Percentiles rank a stretch among this genome's conserved stretches.
Conservation (phyloP, 1,284 basidiomycete species). For the Cutaneotrichosporon sp. region DNA sequence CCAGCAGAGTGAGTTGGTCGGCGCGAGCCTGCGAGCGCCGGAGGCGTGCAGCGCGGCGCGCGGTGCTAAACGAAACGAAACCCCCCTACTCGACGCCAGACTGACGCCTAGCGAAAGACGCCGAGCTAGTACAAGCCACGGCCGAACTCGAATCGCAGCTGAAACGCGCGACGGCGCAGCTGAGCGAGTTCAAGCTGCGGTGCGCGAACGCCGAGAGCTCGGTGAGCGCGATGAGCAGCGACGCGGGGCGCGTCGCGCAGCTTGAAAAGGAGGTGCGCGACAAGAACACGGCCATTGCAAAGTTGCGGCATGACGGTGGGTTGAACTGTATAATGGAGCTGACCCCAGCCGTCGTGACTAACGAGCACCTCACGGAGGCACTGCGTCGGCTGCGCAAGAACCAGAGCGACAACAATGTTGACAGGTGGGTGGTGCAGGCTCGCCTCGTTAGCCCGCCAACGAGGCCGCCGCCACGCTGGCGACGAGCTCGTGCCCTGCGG, state of each 20-base stretch:
- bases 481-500: too few species aligned
- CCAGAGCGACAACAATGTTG: constrained; percentile 82
- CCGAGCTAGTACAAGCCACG: constrained; percentile 62
- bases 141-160: constrained; percentile 74
- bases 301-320: constrained; percentile 87
- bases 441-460: too few species aligned
- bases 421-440: constrained; percentile 57
- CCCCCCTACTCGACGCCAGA: background rate
- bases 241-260: constrained; percentile 60
- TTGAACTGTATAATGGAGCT: constrained; percentile 7
- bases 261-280: constrained; percentile 90
- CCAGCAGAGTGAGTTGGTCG: constrained; percentile 63
- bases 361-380: constrained; percentile 96
- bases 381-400: constrained; percentile 83
- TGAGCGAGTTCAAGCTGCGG: constrained; percentile 79
- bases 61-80: background rate
- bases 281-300: constrained; percentile 84
- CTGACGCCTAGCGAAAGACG: constrained; percentile 50
- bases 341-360: constrained; percentile 77
- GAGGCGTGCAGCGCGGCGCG: background rate
- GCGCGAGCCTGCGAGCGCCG: background rate
- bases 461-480: too few species aligned
- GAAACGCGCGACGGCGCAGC: constrained; percentile 60
- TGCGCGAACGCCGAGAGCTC: constrained; percentile 71
- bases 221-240: constrained; percentile 67